These are phyloP conservation scores for Suhomyces coccinellae DNA, from an alignment of 1,139 yeast species.

Conservation along the genomic window DNA sequence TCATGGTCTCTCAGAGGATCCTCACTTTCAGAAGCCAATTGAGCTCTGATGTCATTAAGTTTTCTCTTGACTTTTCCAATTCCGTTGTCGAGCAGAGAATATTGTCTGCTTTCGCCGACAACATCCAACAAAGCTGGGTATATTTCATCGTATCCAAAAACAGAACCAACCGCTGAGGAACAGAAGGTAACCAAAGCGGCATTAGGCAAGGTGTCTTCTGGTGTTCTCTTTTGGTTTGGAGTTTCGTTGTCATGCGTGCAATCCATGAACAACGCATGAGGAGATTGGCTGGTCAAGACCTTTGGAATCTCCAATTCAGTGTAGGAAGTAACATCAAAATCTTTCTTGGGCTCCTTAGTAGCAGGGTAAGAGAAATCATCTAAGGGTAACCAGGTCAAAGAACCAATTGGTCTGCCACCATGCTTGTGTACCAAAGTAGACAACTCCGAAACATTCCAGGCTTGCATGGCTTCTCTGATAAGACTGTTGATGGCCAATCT, in stretches of 20 bases:
- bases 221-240: constrained; percentile 85
- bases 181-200: constrained; percentile 95
- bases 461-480: constrained; percentile 97
- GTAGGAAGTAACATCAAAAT: constrained; percentile 38
- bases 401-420: constrained; percentile 95
- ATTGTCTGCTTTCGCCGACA: constrained; percentile 72
- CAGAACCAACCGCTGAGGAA: constrained; percentile 92
- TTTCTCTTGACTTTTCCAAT: constrained; percentile 69
- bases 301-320: constrained; percentile 65
- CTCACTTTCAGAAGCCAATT: constrained; percentile 63
- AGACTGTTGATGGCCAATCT: constrained; percentile 84
- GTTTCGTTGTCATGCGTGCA: constrained; percentile 96
- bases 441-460: constrained; percentile 83
- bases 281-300: constrained; percentile 63
- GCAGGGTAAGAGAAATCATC: constrained; percentile 73
- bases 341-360: constrained; percentile 35
- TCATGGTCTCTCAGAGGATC: constrained; percentile 76
- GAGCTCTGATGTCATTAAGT: constrained; percentile 57
- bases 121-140: constrained; percentile 80
- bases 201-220: constrained; percentile 90
- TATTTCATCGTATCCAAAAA: constrained; percentile 91
- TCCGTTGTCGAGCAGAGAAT: constrained; percentile 60
- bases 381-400: constrained; percentile 73
- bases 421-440: constrained; percentile 86
- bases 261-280: constrained; percentile 96